A percentile compares a stretch with the other conserved stretches of the same genome.
phyloP scores from a whole-genome alignment of 805 yeast genomes.

The Pichia ethanolica region DNA sequence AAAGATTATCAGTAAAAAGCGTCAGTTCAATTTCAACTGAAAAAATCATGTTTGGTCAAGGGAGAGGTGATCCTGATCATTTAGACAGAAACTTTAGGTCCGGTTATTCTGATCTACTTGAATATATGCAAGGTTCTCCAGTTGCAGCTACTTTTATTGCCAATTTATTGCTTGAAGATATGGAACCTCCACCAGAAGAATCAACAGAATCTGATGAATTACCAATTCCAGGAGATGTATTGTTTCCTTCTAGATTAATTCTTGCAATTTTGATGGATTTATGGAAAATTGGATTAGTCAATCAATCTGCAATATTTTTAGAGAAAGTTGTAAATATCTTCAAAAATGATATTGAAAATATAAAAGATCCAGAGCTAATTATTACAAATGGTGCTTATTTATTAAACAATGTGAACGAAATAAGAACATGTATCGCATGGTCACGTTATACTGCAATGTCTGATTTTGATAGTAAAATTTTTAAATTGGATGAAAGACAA shows the following conservation, averaged over 20 bases:
- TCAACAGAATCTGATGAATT: constrained; percentile 74
- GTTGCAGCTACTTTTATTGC: constrained; percentile 72
- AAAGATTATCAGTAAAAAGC: neutral
- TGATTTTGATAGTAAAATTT: constrained; percentile 3
- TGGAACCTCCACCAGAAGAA: constrained; percentile 77
- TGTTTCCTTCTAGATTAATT: constrained; percentile 91
- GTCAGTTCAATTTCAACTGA: neutral
- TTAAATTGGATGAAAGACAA: constrained; percentile 7
- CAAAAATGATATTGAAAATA: constrained; percentile 40
- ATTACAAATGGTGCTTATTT: constrained; percentile 11
- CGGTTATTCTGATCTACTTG: constrained; percentile 47
- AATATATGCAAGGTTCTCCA: constrained; percentile 59
- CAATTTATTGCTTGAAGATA: constrained; percentile 71
- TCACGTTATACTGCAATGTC: constrained; percentile 9
- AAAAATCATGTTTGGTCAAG: neutral
- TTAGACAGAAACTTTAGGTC: constrained; percentile 5
- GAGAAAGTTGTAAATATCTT: constrained; percentile 82
- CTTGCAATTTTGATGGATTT: constrained; percentile 85
- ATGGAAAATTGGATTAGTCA: constrained; percentile 94
- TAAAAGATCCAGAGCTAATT: constrained; percentile 4
- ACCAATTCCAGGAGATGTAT: constrained; percentile 69
- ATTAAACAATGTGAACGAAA: constrained; percentile 9
- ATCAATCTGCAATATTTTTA: constrained; percentile 82
- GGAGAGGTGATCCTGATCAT: neutral
- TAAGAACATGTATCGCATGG: constrained; percentile 4